phyloP scores from a whole-genome alignment of 768 basidiomycete species.

The Chalciporus pseudorubinellus region DNA sequence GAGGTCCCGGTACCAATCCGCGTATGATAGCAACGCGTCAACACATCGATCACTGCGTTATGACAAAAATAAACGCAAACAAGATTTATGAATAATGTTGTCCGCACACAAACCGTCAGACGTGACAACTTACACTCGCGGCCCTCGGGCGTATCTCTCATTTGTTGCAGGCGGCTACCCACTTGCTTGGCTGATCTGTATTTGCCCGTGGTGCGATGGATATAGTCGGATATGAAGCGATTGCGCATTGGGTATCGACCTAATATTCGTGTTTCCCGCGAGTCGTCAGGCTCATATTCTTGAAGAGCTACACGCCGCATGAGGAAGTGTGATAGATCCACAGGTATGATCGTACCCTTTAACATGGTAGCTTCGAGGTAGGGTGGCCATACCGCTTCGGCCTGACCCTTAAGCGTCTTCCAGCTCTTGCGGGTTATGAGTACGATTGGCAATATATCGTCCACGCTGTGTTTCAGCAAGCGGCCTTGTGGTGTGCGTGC shows the following conservation, averaged over 20 bases:
- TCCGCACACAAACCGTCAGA: constrained; percentile 26
- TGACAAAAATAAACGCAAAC: constrained; percentile 33
- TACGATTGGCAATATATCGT: constrained; percentile 63
- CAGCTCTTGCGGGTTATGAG: constrained; percentile 70
- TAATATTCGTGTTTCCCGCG: constrained; percentile 67
- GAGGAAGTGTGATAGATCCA: constrained; percentile 15
- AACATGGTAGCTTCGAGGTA: constrained; percentile 75
- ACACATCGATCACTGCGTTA: constrained; percentile 32
- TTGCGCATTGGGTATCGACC: constrained; percentile 79
- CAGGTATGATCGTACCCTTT: constrained; percentile 49
- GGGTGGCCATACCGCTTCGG: constrained; percentile 78
- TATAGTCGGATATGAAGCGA: constrained; percentile 77
- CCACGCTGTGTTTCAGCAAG: constrained; percentile 23
- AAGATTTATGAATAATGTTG: constrained; percentile 24
- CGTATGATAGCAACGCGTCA: constrained; percentile 34
- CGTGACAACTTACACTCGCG: constrained; percentile 56
- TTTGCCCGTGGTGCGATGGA: constrained; percentile 65
- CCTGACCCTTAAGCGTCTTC: constrained; percentile 64
- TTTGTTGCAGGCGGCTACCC: constrained; percentile 75
- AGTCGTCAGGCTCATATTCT: constrained; percentile 72
- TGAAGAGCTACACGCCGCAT: constrained; percentile 48
- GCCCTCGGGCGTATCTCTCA: constrained; percentile 71
- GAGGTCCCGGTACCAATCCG: constrained; percentile 21
- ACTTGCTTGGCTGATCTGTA: constrained; percentile 76
- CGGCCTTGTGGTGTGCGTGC: constrained; percentile 13